Conservation (phyloP, 2,329 filamentous ascomycete genomes). For the Dactylellina sp. region DNA sequence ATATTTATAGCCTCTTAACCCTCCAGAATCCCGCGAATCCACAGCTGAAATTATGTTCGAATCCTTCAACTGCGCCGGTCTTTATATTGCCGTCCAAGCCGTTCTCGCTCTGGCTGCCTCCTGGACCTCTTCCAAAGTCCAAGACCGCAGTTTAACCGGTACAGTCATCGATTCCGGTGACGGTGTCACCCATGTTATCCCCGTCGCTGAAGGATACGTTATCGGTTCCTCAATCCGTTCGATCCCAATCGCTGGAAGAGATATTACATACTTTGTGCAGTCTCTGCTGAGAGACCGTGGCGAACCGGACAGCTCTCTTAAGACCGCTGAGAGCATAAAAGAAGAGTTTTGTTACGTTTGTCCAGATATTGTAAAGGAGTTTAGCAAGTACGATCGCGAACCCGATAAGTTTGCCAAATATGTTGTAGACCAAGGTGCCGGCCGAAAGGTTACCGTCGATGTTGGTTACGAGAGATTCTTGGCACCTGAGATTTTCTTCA, state of each 20-base stretch:
- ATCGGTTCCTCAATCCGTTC: slow-evolving; percentile 99
- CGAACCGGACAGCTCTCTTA: slow-evolving; percentile 94
- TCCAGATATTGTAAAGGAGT: slow-evolving; percentile 99
- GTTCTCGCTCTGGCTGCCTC: slow-evolving; percentile 95
- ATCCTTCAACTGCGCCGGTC: slow-evolving; percentile 98
- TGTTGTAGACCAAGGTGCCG: slow-evolving; percentile 84
- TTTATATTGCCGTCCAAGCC: slow-evolving; percentile 98
- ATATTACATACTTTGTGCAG: slow-evolving; percentile 99
- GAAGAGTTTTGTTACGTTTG: slow-evolving; percentile 99
- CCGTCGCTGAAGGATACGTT: slow-evolving; percentile 97
- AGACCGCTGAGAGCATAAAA: slow-evolving; percentile 98
- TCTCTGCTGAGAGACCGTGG: slow-evolving; percentile 94
- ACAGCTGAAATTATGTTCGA: slow-evolving; percentile 99
- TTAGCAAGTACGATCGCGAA: slow-evolving; percentile 91
- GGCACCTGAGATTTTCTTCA: slow-evolving; percentile 99
- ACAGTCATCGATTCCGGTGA: slow-evolving; percentile 99
- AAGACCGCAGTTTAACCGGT: slow-evolving; percentile 92
- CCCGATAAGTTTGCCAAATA: slow-evolving; percentile 91
- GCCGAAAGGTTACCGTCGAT: slow-evolving; percentile 85
- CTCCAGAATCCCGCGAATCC: slow-evolving; percentile 98
- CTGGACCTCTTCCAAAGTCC: slow-evolving; percentile 98
- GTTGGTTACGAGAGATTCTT: slow-evolving; percentile 98
- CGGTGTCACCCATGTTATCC: slow-evolving; percentile 98
- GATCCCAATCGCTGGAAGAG: slow-evolving; percentile 95
- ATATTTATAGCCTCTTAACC: slow-evolving; percentile 82